A percentile compares a stretch with the other conserved stretches of the same genome.
Conservation (phyloP, 192 early-diverging fungal genomes). For the Rhizoclosmatium globosum region DNA sequence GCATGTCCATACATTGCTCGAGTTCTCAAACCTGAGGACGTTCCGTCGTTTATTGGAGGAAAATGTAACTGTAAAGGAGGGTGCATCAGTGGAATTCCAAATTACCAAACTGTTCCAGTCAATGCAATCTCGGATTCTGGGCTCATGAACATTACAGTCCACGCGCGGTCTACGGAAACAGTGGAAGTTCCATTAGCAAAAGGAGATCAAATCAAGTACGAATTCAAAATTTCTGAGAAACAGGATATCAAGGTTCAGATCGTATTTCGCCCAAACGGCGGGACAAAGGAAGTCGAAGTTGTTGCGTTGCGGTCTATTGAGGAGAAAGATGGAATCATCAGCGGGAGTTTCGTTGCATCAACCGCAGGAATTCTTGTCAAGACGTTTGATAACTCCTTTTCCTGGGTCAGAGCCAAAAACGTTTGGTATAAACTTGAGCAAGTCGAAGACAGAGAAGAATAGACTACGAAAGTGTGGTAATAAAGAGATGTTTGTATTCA, state of each 20-base stretch:
- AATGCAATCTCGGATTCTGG: background rate
- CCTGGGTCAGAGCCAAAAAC: slow-evolving; percentile 1
- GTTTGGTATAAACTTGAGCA: slow-evolving; percentile 2
- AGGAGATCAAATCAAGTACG: background rate
- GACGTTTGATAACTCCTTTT: slow-evolving; percentile 8
- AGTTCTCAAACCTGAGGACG: background rate
- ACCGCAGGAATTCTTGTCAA: background rate
- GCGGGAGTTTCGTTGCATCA: background rate
- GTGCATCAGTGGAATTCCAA: slow-evolving; percentile 21
- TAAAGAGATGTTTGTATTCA: too few relatives aligned
- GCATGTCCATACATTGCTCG: slow-evolving; percentile 12
- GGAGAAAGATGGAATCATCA: background rate
- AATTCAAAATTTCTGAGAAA: background rate
- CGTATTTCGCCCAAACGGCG: background rate
- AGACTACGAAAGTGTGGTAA: background rate
- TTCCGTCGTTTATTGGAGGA: slow-evolving; percentile 23
- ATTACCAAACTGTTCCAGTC: slow-evolving; percentile 10
- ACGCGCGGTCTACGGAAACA: background rate
- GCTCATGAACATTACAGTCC: background rate
- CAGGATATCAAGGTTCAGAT: background rate
- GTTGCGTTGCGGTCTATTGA: background rate
- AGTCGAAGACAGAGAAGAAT: background rate
- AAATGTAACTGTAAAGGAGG: slow-evolving; percentile 28
- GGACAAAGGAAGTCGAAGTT: background rate
- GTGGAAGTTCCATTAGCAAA: background rate